Conservation (phyloP, 768 basidiomycete species). For the Boletus reticulatus region DNA sequence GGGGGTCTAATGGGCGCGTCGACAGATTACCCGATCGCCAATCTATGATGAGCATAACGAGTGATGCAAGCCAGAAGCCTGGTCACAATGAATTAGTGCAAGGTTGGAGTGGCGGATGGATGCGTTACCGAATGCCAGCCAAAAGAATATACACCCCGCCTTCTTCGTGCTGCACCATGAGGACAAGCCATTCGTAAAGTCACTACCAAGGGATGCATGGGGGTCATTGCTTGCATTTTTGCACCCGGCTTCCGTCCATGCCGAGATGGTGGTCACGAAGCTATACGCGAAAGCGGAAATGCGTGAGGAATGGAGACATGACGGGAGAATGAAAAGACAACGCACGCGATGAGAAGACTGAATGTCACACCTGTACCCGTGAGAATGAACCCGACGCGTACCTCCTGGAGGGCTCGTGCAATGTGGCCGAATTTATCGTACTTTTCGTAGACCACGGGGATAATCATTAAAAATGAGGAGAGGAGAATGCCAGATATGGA, state of each 20-base stretch:
- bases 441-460: conserved; percentile 82
- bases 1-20: conserved; percentile 60
- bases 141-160: conserved; percentile 86
- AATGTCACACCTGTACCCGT: conserved; percentile 64
- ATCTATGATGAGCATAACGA: conserved; percentile 63
- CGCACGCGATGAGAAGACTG: conserved; percentile 76
- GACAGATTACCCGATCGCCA: conserved; percentile 70
- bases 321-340: conserved; percentile 18
- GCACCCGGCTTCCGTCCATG: conserved; percentile 88
- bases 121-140: conserved; percentile 68
- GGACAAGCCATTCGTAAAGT: conserved; percentile 63
- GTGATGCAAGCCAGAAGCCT: conserved; percentile 77
- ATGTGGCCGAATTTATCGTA: conserved; percentile 78
- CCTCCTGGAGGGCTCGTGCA: conserved; percentile 77
- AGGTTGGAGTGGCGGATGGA: not conserved
- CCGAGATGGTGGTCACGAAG: conserved; percentile 75
- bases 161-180: conserved; percentile 94
- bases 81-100: conserved; percentile 8
- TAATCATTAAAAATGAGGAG: conserved; percentile 67
- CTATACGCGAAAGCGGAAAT: conserved; percentile 33
- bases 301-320: conserved; percentile 15
- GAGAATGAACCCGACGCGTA: conserved; percentile 82
- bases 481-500: conserved; percentile 71
- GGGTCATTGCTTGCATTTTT: conserved; percentile 84
- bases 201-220: conserved; percentile 61